Percentiles rank a stretch among this genome's conserved stretches.
Evolutionary conservation across 768 basidiomycete species (phyloP).

Genomic region (Auriscalpium microsporum): DNA sequence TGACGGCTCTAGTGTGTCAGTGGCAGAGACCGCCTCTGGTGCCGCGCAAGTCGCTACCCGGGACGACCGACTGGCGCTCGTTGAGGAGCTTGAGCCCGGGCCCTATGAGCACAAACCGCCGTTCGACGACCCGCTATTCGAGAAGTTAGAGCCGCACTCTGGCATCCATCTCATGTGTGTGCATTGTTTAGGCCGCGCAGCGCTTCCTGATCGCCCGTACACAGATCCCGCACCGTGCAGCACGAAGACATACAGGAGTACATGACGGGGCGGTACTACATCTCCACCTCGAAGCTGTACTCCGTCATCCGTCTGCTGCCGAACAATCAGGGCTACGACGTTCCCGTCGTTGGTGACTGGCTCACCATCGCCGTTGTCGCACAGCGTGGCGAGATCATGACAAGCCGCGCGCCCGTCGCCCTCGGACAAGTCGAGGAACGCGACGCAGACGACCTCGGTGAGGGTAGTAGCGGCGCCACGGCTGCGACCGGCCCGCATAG

Average conservation of each 20-base stretch:
- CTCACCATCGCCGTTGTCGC: conserved; percentile 94
- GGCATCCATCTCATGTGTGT: conserved; percentile 76
- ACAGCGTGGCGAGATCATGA: conserved; percentile 73
- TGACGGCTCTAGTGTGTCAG: too few species aligned
- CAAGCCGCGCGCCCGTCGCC: conserved; percentile 57
- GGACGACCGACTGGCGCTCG: conserved; percentile 59
- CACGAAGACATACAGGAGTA: conserved; percentile 77
- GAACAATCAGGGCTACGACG: conserved; percentile 74
- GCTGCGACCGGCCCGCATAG: not conserved
- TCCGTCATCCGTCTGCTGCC: conserved; percentile 71
- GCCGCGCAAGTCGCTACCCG: conserved; percentile 17
- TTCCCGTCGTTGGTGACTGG: conserved; percentile 91
- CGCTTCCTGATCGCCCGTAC: not conserved
- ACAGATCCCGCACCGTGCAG: conserved; percentile 61
- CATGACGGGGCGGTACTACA: conserved; percentile 74
- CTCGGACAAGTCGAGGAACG: conserved; percentile 36
- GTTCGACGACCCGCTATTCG: conserved; percentile 67
- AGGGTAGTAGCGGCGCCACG: not conserved
- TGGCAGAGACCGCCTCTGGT: too few species aligned
- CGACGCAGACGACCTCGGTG: conserved; percentile 22
- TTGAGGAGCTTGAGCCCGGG: conserved; percentile 73
- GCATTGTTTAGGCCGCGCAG: not conserved
- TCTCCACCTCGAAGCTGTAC: conserved; percentile 86
- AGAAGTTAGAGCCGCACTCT: conserved; percentile 83
- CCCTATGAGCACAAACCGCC: conserved; percentile 68